A percentile compares a stretch with the other conserved stretches of the same genome.
Conservation (phyloP, 495 filamentous ascomycete genomes). For the Aspergillus cristatus region DNA sequence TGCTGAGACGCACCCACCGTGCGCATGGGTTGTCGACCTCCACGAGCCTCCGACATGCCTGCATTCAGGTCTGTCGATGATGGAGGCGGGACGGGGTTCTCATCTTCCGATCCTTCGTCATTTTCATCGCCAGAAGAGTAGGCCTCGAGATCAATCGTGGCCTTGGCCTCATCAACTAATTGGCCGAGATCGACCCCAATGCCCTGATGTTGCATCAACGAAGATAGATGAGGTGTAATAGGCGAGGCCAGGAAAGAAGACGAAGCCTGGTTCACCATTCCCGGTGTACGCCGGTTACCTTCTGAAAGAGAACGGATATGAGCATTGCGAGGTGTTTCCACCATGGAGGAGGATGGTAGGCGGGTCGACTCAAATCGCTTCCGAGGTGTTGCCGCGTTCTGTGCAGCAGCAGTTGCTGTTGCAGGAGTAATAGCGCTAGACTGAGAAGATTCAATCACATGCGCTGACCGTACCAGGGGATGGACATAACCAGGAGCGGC, state of each 20-base stretch:
- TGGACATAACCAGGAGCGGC: constrained; percentile 52
- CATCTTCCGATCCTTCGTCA: constrained; percentile 21
- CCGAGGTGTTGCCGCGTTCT: constrained; percentile 28
- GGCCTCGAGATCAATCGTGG: constrained; percentile 14
- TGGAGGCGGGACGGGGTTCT: constrained; percentile 5
- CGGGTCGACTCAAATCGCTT: constrained; percentile 12
- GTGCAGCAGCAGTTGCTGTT: constrained; percentile 30
- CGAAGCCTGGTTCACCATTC: constrained; percentile 9
- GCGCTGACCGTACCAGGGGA: constrained; percentile 54
- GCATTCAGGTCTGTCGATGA: constrained; percentile 6
- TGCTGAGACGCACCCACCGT: constrained; percentile 44
- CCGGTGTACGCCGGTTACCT: constrained; percentile 5
- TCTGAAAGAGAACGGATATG: constrained; percentile 5
- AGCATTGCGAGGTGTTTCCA: constrained; percentile 25
- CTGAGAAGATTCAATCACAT: constrained; percentile 42
- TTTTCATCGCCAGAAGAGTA: constrained; percentile 18
- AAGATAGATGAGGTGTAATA: constrained; percentile 68
- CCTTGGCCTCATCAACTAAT: constrained; percentile 29
- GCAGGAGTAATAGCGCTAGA: too few species aligned
- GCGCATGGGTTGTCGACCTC: constrained; percentile 43
- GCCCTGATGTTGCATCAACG: constrained; percentile 56
- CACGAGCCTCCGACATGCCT: constrained; percentile 10
- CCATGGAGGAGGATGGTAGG: constrained; percentile 8
- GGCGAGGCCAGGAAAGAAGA: constrained; percentile 43
- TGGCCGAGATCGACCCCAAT: constrained; percentile 53